Percentiles rank a stretch among this genome's conserved stretches.
Conservation (phyloP, 768 basidiomycete genomes). For the Kwoniella mangroviensis region DNA sequence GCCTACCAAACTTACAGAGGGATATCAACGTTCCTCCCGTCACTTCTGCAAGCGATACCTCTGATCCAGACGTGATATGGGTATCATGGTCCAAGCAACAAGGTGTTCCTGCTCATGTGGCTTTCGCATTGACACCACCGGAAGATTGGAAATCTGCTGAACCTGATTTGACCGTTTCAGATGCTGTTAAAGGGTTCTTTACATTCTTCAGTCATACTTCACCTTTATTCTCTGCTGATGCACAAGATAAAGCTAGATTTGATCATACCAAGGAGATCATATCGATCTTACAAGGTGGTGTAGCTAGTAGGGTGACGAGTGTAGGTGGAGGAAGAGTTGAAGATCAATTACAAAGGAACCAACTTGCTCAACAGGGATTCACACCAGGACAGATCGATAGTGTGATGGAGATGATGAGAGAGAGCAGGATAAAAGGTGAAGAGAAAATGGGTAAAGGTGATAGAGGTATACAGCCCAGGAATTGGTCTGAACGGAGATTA, state of each 20-base stretch:
- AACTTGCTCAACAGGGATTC: neutral
- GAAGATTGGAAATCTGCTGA: constrained; percentile 30
- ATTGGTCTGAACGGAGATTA: constrained; percentile 44
- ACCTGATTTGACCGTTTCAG: constrained; percentile 33
- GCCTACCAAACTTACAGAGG: constrained; percentile 53
- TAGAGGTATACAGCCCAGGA: constrained; percentile 44
- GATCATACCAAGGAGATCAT: constrained; percentile 33
- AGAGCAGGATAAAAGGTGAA: constrained; percentile 13
- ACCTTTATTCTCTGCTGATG: neutral
- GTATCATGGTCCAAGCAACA: constrained; percentile 47
- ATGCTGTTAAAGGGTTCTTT: constrained; percentile 54
- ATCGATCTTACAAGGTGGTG: constrained; percentile 43
- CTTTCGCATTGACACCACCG: constrained; percentile 30
- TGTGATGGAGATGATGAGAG: constrained; percentile 1
- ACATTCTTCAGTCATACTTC: constrained; percentile 30
- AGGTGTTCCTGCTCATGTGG: constrained; percentile 42
- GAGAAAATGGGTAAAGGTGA: constrained; percentile 40
- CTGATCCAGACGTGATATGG: constrained; percentile 45
- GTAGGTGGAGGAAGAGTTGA: constrained; percentile 22
- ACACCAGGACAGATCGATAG: constrained; percentile 4
- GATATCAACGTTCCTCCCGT: constrained; percentile 30
- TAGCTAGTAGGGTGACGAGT: constrained; percentile 22
- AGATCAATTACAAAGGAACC: constrained; percentile 16
- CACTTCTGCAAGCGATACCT: constrained; percentile 19
- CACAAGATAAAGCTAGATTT: constrained; percentile 20